A percentile compares a stretch with the other conserved stretches of the same genome.
phyloP scores from a whole-genome alignment of 2,329 filamentous ascomycete species.

The Volutella citrinella region DNA sequence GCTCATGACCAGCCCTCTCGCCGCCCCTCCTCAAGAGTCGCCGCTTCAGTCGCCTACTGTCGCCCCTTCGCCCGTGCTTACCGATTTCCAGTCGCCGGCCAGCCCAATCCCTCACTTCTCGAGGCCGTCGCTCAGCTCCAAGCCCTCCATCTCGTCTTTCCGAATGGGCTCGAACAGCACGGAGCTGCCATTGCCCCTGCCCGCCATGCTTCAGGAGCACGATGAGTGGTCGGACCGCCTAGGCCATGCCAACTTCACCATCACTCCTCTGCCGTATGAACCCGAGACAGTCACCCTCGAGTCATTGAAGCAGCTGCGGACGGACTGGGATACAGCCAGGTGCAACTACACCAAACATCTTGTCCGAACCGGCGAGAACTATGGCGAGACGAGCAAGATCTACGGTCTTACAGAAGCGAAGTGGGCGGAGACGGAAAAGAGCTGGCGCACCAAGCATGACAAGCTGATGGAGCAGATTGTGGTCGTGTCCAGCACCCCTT shows the following conservation, averaged over 20 bases:
- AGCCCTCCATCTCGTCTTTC: slow-evolving; percentile 76
- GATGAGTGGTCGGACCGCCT: slow-evolving; percentile 84
- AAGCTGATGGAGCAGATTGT: slow-evolving; percentile 55
- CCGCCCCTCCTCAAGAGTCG: slow-evolving; percentile 62
- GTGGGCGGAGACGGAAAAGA: slow-evolving; percentile 75
- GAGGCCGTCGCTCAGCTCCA: slow-evolving; percentile 68
- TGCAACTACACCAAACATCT: slow-evolving; percentile 88
- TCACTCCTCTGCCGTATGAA: slow-evolving; percentile 76
- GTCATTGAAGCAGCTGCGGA: slow-evolving; percentile 59
- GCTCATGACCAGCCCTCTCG: slow-evolving; percentile 61
- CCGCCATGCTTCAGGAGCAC: slow-evolving; percentile 63
- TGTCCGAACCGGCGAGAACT: slow-evolving; percentile 84
- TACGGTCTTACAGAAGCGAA: slow-evolving; percentile 84
- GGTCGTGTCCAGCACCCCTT: slow-evolving; percentile 30
- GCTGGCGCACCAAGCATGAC: slow-evolving; percentile 72
- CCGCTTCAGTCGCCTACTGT: slow-evolving; percentile 85
- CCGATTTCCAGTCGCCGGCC: slow-evolving; percentile 36
- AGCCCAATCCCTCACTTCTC: slow-evolving; percentile 46
- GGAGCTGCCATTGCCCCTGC: slow-evolving; percentile 52
- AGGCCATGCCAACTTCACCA: slow-evolving; percentile 91
- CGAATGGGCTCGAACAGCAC: slow-evolving; percentile 60
- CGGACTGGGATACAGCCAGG: slow-evolving; percentile 80
- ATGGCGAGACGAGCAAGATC: slow-evolving; percentile 84
- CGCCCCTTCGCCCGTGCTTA: slow-evolving; percentile 48
- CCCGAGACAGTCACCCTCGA: slow-evolving; percentile 60